Percentiles rank a stretch among this genome's conserved stretches.
phyloP scores from a whole-genome alignment of 2,329 filamentous ascomycete genomes.

The Penicillium sp. region DNA sequence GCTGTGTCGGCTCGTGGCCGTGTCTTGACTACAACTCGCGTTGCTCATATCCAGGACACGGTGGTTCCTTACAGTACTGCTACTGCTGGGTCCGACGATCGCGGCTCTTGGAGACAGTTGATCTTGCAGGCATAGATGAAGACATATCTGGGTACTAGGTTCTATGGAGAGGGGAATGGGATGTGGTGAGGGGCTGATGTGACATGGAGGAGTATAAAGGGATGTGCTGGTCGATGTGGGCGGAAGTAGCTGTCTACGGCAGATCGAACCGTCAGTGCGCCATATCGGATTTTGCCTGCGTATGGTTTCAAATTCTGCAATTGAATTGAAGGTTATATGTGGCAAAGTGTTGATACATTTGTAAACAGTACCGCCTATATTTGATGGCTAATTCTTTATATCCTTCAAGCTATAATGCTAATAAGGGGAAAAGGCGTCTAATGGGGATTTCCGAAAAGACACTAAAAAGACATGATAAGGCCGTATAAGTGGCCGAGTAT shows the following conservation, averaged over 20 bases:
- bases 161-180: neutral
- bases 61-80: conserved; percentile 18
- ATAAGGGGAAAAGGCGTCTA: no score
- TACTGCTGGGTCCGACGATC: neutral
- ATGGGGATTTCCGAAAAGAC: no score
- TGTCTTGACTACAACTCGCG: conserved; percentile 28
- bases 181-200: neutral
- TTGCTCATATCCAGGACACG: conserved; percentile 23
- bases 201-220: neutral
- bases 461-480: no score
- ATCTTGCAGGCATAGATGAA: conserved; percentile 12
- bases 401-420: no score
- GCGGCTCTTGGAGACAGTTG: conserved; percentile 10
- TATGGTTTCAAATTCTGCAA: no score
- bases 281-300: no score
- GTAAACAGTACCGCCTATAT: no score
- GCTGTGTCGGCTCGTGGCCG: conserved; percentile 29
- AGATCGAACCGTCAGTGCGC: no score
- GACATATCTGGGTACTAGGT: neutral
- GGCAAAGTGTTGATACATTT: no score
- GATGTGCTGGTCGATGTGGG: neutral
- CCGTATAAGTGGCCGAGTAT: no score
- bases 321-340: no score
- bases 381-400: no score
- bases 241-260: neutral